Percentiles rank a stretch among this genome's conserved stretches.
Conservation (phyloP, 148 eudicot species). For the Heliosperma pusillum region DNA sequence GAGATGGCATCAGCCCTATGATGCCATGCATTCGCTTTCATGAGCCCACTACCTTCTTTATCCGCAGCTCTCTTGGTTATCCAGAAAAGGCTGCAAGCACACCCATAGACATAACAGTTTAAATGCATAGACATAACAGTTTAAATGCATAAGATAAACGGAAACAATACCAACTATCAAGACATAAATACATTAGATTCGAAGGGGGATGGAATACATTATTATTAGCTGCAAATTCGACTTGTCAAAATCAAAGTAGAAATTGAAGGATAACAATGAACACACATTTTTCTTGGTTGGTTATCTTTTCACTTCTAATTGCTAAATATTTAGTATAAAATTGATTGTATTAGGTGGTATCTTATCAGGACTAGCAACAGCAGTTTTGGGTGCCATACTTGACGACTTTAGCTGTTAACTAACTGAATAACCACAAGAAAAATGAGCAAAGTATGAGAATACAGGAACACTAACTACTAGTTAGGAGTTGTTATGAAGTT, state of each 20-base stretch:
- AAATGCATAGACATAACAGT: conserved; percentile 10
- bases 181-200: background rate
- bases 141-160: background rate
- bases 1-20: conserved; percentile 99
- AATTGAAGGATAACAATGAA: background rate
- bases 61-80: conserved; percentile 91
- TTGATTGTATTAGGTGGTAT: background rate
- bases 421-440: no score
- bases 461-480: no score
- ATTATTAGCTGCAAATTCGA: background rate
- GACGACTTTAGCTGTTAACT: no score
- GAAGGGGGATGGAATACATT: no score
- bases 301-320: background rate
- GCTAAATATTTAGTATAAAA: background rate
- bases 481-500: no score
- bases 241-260: background rate
- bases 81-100: conserved; percentile 68
- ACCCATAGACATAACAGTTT: background rate
- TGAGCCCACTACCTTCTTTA: conserved; percentile 89
- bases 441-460: no score
- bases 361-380: background rate
- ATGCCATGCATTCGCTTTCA: conserved; percentile 99
- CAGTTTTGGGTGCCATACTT: no score
- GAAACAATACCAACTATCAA: background rate
- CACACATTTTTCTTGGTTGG: background rate